Percentiles rank a stretch among this genome's conserved stretches.
Conservation (phyloP, 495 filamentous ascomycete species). For the Penicillium cinerascens region DNA sequence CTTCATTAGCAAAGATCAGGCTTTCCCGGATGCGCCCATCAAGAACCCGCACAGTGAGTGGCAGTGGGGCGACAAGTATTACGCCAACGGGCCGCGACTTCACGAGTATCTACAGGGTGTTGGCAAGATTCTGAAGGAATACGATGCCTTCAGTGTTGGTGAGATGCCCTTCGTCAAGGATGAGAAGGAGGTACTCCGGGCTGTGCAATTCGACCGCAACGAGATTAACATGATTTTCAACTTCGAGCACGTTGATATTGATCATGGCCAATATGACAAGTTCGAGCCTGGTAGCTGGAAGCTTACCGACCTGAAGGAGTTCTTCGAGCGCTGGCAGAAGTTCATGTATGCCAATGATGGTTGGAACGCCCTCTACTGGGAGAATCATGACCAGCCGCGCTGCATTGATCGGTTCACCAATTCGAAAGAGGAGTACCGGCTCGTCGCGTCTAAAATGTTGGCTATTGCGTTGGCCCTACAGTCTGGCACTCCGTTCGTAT, state of each 20-base stretch:
- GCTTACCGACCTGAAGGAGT: constrained; percentile 53
- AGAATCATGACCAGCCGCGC: constrained; percentile 71
- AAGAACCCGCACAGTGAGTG: constrained; percentile 45
- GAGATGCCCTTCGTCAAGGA: constrained; percentile 63
- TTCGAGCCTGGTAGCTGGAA: constrained; percentile 51
- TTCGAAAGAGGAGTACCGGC: constrained; percentile 42
- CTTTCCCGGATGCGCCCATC: constrained; percentile 59
- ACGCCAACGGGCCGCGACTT: constrained; percentile 61
- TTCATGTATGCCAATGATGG: constrained; percentile 67
- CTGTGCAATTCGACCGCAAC: constrained; percentile 52
- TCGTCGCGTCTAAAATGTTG: constrained; percentile 57
- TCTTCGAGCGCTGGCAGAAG: constrained; percentile 61
- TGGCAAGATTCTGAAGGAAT: constrained; percentile 61
- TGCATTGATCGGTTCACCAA: constrained; percentile 59
- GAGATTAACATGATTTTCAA: constrained; percentile 77
- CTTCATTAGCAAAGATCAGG: constrained; percentile 60
- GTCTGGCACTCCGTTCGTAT: constrained; percentile 68
- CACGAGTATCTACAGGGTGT: constrained; percentile 64
- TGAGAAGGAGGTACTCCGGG: constrained; percentile 56
- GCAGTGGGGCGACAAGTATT: constrained; percentile 55
- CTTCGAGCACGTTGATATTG: constrained; percentile 62
- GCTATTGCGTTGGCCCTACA: constrained; percentile 56
- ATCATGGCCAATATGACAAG: constrained; percentile 50
- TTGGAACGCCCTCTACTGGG: constrained; percentile 70
- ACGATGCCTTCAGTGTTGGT: constrained; percentile 67